Conservation (phyloP, 129 eudicot genomes). For the Saposhnikovia divaricata region DNA sequence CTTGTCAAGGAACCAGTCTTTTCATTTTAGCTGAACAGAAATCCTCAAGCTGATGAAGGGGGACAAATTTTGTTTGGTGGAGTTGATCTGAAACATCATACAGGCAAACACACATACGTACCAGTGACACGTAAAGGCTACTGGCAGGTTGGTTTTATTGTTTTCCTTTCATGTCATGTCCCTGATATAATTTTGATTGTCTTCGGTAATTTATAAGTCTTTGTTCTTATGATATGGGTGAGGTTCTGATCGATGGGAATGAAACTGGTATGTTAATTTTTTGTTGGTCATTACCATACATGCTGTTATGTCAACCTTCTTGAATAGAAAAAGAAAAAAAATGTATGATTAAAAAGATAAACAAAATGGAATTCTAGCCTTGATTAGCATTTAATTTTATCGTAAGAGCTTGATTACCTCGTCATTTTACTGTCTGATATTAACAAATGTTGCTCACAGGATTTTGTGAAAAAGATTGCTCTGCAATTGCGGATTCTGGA, state of each 20-base stretch:
- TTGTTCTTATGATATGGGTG: conserved; percentile 28
- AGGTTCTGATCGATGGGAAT: conserved; percentile 41
- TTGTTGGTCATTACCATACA: not conserved
- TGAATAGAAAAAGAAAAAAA: not conserved
- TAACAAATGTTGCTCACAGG: conserved; percentile 22
- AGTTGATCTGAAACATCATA: too few species aligned
- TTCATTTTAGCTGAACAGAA: too few species aligned
- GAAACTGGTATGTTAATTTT: conserved; percentile 30
- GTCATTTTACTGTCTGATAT: not conserved
- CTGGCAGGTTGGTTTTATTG: too few species aligned
- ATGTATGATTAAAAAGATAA: not conserved
- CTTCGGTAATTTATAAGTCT: not conserved
- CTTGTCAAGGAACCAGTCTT: too few species aligned
- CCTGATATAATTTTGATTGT: too few species aligned
- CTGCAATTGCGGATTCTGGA: conserved; percentile 89
- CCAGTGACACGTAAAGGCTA: too few species aligned
- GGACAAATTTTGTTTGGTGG: too few species aligned
- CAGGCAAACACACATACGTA: too few species aligned
- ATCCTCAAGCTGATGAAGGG: too few species aligned
- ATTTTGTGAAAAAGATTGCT: conserved; percentile 50
- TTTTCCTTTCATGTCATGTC: too few species aligned
- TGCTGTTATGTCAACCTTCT: not conserved
- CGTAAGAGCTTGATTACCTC: not conserved
- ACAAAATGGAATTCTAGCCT: not conserved
- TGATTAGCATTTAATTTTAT: not conserved